phyloP scores from a whole-genome alignment of 2,329 filamentous ascomycete genomes.

The Apiospora saccharicola region DNA sequence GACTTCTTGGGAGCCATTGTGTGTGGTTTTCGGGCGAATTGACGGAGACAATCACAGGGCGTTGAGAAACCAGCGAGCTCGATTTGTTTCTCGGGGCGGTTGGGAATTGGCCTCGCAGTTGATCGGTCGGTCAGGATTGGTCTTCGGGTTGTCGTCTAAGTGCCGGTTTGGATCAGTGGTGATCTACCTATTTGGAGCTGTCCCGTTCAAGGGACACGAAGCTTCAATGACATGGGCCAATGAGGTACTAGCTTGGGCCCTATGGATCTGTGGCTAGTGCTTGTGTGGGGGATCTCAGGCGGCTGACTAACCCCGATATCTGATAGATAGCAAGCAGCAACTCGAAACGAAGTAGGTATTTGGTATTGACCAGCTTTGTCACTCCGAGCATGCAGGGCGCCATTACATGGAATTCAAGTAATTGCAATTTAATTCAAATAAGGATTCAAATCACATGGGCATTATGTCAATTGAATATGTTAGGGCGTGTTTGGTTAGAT shows the following conservation, averaged over 20 bases:
- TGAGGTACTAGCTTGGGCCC: background rate
- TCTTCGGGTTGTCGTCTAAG: conserved; percentile 5
- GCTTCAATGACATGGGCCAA: conserved; percentile 23
- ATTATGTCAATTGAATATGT: background rate
- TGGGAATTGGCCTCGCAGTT: background rate
- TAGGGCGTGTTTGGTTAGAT: background rate
- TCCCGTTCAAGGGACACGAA: conserved; percentile 24
- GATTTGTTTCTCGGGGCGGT: background rate
- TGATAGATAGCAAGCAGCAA: background rate
- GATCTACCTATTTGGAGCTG: conserved; percentile 4
- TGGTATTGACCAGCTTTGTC: background rate
- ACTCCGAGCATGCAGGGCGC: background rate
- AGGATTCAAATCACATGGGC: background rate
- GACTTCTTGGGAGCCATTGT: conserved; percentile 24
- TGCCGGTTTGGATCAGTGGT: background rate
- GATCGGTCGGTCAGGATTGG: no score
- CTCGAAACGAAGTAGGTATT: no score
- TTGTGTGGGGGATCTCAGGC: background rate
- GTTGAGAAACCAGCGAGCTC: background rate
- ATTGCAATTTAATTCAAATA: background rate
- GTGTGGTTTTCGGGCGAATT: background rate
- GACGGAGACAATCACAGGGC: background rate
- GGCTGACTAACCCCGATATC: background rate
- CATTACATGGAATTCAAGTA: background rate
- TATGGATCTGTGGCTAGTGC: conserved; percentile 16